Evolutionary conservation across 371 early-diverging fungal genomes (phyloP), one percentile per base, ranked within the genome.

Genomic region (Mucor irregularis): DNA sequence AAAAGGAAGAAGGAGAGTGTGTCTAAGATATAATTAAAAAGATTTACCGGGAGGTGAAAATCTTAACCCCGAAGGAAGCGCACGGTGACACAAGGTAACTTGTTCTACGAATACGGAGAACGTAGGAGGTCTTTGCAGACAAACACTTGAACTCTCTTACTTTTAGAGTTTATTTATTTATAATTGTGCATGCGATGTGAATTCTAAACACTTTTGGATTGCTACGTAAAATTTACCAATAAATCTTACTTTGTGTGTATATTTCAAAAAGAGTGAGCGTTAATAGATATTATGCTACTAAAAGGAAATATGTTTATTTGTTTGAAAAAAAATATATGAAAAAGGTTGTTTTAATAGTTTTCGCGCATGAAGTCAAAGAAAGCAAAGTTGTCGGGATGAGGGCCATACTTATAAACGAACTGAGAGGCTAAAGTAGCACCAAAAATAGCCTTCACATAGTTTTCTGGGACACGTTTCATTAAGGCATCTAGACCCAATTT

Each of bases 321-420:
- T 21, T 40, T 21, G 4, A 22, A 5, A 8, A 7, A 6, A 14
- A 21, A 42, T 14, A 4, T 42, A 42, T 42, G 19, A 4, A 19
- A 5, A 42, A 22, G 25, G 5, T 6, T 28, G 3, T 14, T 45
- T 37, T 49, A 65, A 56, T 66, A 75, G 54, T 67, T 63, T 47
- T 62, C 61, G 11, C 76, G 67, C 94, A 98, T 94, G 71, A 90
- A 98, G 72, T 96, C 96, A 74, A 97, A 98, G 88, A 98, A 98
- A 53, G 97, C 95, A 78, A 98, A 97, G 76, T 97, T 96, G 56
- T 87, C 84, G 40, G 99, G 97, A 49, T 88, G 82, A 25, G 90
- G 87, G 28, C 98, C 98, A 59, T 93, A 96, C 78, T 90, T 87
- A 85, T 97, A 98, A 49, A 98, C 91, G 65, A 98, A 98, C 48